Evolutionary conservation across 1,139 yeast species (phyloP).

Genomic region (Suzukiozyma palmioleophila): DNA sequence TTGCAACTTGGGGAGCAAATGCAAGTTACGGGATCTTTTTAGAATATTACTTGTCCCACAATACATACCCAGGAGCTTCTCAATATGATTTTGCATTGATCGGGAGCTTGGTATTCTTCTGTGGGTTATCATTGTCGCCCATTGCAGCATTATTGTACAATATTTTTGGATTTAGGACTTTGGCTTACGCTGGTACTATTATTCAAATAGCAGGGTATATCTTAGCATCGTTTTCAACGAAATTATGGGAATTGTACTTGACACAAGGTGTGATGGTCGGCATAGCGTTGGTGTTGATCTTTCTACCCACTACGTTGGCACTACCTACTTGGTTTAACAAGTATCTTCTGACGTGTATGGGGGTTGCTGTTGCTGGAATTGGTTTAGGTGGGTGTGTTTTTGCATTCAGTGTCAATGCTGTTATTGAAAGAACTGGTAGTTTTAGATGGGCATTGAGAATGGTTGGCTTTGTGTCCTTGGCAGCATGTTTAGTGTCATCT

Average conservation of each 20-base stretch:
- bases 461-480: conserved; percentile 44
- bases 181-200: conserved; percentile 42
- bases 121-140: conserved; percentile 57
- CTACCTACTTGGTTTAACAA: conserved; percentile 59
- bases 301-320: conserved; percentile 51
- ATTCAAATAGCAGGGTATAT: conserved; percentile 53
- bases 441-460: conserved; percentile 63
- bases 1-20: conserved; percentile 70
- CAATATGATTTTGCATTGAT: conserved; percentile 58
- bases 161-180: conserved; percentile 26
- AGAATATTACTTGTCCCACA: conserved; percentile 41
- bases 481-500: conserved; percentile 26
- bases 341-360: conserved; percentile 50
- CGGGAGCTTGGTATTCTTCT: conserved; percentile 56
- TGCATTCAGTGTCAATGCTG: conserved; percentile 41
- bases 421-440: conserved; percentile 45
- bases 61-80: conserved; percentile 51
- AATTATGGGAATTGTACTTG: conserved; percentile 55
- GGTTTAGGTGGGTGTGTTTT: conserved; percentile 61
- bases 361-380: conserved; percentile 51
- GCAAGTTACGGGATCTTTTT: conserved; percentile 64
- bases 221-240: conserved; percentile 56
- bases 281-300: conserved; percentile 51
- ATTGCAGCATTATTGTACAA: conserved; percentile 31
- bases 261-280: conserved; percentile 69